Evolutionary conservation across 768 basidiomycete species (phyloP).

Genomic region (Suillus lakei): DNA sequence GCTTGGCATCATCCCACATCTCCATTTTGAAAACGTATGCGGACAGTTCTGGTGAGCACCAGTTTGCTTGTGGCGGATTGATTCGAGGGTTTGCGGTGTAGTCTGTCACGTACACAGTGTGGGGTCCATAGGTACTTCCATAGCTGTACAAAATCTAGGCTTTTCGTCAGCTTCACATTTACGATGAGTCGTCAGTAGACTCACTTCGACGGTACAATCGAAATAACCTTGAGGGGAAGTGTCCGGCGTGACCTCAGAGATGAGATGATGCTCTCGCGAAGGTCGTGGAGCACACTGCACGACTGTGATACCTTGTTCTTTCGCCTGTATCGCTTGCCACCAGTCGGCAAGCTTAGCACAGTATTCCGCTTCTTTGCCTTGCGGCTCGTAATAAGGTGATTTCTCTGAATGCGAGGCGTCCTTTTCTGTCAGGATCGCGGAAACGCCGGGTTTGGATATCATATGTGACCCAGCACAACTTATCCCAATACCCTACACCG

Average conservation of each 20-base stretch:
- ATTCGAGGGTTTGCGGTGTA: slow-evolving; percentile 53
- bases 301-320: slow-evolving; percentile 19
- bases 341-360: slow-evolving; percentile 51
- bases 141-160: slow-evolving; percentile 54
- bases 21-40: slow-evolving; percentile 56
- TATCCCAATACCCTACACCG: slow-evolving; percentile 52
- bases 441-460: slow-evolving; percentile 42
- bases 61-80: slow-evolving; percentile 40
- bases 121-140: slow-evolving; percentile 40
- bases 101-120: slow-evolving; percentile 67
- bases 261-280: slow-evolving; percentile 47
- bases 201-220: slow-evolving; percentile 66
- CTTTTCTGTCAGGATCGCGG: slow-evolving; percentile 42
- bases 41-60: slow-evolving; percentile 52
- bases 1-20: slow-evolving; percentile 59
- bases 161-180: not conserved
- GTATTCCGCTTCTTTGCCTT: slow-evolving; percentile 44
- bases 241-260: slow-evolving; percentile 54
- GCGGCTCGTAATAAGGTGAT: slow-evolving; percentile 52
- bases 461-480: slow-evolving; percentile 61
- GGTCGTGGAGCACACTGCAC: slow-evolving; percentile 16
- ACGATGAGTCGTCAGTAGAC: slow-evolving; percentile 11
- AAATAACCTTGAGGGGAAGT: slow-evolving; percentile 55
- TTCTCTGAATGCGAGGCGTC: slow-evolving; percentile 39
- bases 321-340: slow-evolving; percentile 47